Evolutionary conservation across 148 eudicot species (phyloP), one percentile per base, ranked within the genome.

Genomic region (Tetragonia tetragonoides): DNA sequence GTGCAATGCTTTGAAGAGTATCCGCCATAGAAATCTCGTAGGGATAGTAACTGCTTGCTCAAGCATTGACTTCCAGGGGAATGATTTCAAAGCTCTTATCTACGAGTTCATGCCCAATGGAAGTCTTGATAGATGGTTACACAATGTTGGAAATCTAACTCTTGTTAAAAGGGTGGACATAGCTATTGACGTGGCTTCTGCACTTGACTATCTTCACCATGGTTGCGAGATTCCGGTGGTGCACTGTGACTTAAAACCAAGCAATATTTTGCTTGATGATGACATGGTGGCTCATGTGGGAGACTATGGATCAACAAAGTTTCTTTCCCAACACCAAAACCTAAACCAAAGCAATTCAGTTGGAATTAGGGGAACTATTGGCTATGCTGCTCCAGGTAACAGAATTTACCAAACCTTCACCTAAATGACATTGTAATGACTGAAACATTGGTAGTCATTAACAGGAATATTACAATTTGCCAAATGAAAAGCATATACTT

Each of bases 341-440:
- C 63, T 75, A 3, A 63, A 51, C 23, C 74, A 75, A 64, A 78
- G 73, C 75, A 80, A 78, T 73, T 65, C 86, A 16, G 24, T 23
- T 70, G 80, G 76, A 9, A 23, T 83, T 23, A 28, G 34, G 34
- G 34, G 34, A 28, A 83, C 88, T 15, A 24, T 81, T 15, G 88
- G 88, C 20, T 83, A 86, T 54, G 68, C 68, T 20, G 68, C 88
- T 66, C 86, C 88, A 80, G 84, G 85, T 86, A 66, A 46, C 38
- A 53, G 4, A 53, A 53, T 8, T 14, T 53, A 53, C 12, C 16
- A 53, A 10, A 53, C 57, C 57, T 53, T 53, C 57, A 53, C 3
- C 57, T 53, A 9, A 10, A 5, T 46, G 8, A 10, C 49, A 5
- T 46, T 46, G 6, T 46, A 5, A 2, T 46, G 10, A 6, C 10